Percentiles rank a stretch among this genome's conserved stretches.
phyloP scores from a whole-genome alignment of 1,139 yeast species.

The Saccharomycopsis phalli region DNA sequence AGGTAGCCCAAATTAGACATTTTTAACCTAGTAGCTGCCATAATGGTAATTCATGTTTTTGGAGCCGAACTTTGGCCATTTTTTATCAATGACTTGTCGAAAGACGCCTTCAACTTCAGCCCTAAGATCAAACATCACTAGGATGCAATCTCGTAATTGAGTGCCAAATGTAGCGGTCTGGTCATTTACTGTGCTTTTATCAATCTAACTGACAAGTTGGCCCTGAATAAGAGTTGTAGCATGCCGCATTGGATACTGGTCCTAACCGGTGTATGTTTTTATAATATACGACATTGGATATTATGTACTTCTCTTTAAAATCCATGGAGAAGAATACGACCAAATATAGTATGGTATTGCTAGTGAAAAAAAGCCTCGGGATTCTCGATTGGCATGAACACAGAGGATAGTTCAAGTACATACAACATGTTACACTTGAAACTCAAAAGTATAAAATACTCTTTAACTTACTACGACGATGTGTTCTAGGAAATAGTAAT shows the following conservation, averaged over 20 bases:
- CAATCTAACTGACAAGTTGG: neutral
- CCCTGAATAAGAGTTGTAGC: neutral
- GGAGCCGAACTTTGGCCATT: conserved; percentile 2
- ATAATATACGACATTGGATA: conserved; percentile 36
- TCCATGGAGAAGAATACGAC: conserved; percentile 42
- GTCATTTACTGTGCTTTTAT: neutral
- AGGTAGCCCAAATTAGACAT: too few relatives aligned
- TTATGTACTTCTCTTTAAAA: conserved; percentile 46
- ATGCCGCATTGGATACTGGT: conserved; percentile 47
- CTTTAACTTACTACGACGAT: conserved; percentile 14
- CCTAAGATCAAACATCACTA: neutral
- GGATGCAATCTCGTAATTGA: conserved; percentile 1
- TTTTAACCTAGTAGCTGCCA: too few relatives aligned
- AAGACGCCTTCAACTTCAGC: conserved; percentile 3
- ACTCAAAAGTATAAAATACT: conserved; percentile 23
- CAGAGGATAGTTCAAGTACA: conserved; percentile 28
- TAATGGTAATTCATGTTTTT: too few relatives aligned
- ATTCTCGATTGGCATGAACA: conserved; percentile 42
- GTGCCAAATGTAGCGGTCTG: neutral
- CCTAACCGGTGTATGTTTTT: conserved; percentile 45
- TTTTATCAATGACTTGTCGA: conserved; percentile 10
- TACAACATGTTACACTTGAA: conserved; percentile 29
- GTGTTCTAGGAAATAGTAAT: conserved; percentile 1
- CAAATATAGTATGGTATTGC: conserved; percentile 36
- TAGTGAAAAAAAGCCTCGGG: conserved; percentile 34